A percentile compares a stretch with the other conserved stretches of the same genome.
Conservation (phyloP, 805 yeast species). For the Yamadazyma nakazawae region DNA sequence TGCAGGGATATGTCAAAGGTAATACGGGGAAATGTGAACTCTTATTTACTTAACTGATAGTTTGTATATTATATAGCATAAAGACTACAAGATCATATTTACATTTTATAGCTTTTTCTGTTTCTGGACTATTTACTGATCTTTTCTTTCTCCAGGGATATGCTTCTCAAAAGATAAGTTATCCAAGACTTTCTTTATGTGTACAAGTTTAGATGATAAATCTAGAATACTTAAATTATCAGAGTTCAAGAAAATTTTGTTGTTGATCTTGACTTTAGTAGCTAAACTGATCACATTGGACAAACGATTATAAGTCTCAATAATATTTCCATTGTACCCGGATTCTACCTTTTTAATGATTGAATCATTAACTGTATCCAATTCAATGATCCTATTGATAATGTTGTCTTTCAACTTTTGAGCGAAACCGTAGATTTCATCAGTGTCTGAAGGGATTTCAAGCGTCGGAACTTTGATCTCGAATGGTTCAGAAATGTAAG, state of each 20-base stretch:
- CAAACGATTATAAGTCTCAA: slow-evolving; percentile 27
- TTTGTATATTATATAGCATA: too few species aligned
- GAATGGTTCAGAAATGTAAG: slow-evolving; percentile 61
- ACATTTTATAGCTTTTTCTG: not conserved
- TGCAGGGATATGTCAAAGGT: slow-evolving; percentile 44
- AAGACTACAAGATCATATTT: not conserved
- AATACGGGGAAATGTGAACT: slow-evolving; percentile 44
- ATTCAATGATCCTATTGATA: slow-evolving; percentile 28
- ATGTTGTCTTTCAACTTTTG: slow-evolving; percentile 27
- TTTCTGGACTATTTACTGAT: not conserved
- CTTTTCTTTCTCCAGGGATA: slow-evolving; percentile 13
- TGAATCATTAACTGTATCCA: slow-evolving; percentile 23
- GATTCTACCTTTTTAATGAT: slow-evolving; percentile 25
- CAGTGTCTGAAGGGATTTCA: slow-evolving; percentile 26
- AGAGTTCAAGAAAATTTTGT: slow-evolving; percentile 32
- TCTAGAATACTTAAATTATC: slow-evolving; percentile 25
- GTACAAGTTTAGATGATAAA: slow-evolving; percentile 31
- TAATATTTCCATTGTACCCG: slow-evolving; percentile 21
- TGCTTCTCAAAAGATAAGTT: slow-evolving; percentile 26
- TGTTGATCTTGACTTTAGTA: slow-evolving; percentile 36
- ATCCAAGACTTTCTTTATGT: slow-evolving; percentile 33
- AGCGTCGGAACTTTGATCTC: slow-evolving; percentile 48
- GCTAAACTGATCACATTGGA: slow-evolving; percentile 28
- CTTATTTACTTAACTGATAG: slow-evolving; percentile 27
- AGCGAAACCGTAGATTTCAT: slow-evolving; percentile 31